phyloP scores from a whole-genome alignment of 31 red algal species.

The Asparagopsis taxiformis region DNA sequence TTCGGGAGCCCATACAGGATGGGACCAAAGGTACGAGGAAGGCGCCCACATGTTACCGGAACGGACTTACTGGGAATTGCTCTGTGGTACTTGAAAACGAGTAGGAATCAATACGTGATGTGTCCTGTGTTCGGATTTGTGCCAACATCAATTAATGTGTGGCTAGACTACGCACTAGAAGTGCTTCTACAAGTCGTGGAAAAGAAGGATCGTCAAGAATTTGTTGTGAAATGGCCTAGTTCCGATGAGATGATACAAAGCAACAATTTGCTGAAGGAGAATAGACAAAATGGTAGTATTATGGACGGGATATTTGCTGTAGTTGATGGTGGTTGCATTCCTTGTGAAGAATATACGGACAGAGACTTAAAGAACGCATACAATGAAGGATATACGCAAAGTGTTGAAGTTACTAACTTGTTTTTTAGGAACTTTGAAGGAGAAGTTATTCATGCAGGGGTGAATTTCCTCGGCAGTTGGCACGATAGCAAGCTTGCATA shows the following conservation, averaged over 20 bases:
- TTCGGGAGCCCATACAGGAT: slow-evolving; percentile 6
- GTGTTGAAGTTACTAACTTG: neutral
- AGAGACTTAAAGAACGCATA: neutral
- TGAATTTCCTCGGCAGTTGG: neutral
- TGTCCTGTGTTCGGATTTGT: slow-evolving; percentile 27
- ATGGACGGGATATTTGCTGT: neutral
- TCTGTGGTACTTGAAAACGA: slow-evolving; percentile 15
- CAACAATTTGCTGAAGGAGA: neutral
- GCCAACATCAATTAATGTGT: slow-evolving; percentile 1
- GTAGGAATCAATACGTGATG: neutral
- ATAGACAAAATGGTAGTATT: neutral
- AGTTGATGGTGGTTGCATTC: neutral
- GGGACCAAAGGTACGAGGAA: neutral
- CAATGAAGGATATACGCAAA: neutral
- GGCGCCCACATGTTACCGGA: neutral
- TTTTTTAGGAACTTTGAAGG: neutral
- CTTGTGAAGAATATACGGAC: neutral
- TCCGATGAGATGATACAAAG: neutral
- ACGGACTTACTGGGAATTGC: slow-evolving; percentile 12
- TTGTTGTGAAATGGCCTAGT: neutral
- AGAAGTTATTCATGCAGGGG: neutral
- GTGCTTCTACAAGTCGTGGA: neutral
- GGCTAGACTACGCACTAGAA: slow-evolving; percentile 20
- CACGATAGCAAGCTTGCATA: slow-evolving; percentile 1
- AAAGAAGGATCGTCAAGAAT: neutral